Evolutionary conservation across 2,329 filamentous ascomycete species (phyloP).

Genomic region (Fusarium lyarnte): DNA sequence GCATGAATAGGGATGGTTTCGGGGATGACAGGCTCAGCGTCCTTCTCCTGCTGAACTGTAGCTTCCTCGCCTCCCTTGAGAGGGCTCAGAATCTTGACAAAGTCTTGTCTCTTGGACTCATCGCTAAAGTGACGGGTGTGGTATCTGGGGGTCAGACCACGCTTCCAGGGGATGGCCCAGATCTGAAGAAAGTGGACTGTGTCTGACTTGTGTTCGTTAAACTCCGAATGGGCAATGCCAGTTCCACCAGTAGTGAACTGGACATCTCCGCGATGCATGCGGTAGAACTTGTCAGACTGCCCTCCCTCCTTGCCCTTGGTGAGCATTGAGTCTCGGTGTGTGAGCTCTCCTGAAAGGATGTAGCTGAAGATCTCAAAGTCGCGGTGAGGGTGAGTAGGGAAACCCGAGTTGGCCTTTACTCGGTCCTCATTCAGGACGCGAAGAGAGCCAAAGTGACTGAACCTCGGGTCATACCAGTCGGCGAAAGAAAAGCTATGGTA

Average conservation of each 20-base stretch:
- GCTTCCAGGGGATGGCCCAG: conserved; percentile 83
- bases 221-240: conserved; percentile 82
- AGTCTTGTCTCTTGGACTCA: conserved; percentile 73
- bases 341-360: conserved; percentile 84
- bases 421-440: conserved; percentile 91
- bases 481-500: conserved; percentile 91
- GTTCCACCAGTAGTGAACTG: conserved; percentile 92
- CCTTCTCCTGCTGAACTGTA: conserved; percentile 69
- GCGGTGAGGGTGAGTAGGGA: conserved; percentile 85
- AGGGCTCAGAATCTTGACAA: conserved; percentile 80
- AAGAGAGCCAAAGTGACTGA: conserved; percentile 77
- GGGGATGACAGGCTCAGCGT: conserved; percentile 67
- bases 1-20: conserved; percentile 85
- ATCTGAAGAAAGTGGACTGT: conserved; percentile 89
- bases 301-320: conserved; percentile 71
- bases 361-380: conserved; percentile 93
- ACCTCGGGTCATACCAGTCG: conserved; percentile 72
- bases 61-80: conserved; percentile 73
- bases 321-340: conserved; percentile 87
- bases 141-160: conserved; percentile 77
- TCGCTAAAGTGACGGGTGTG: conserved; percentile 79
- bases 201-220: conserved; percentile 76
- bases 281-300: conserved; percentile 71
- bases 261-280: conserved; percentile 81
- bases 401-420: conserved; percentile 77